Evolutionary conservation across 768 basidiomycete genomes (phyloP), one percentile per base, ranked within the genome.

Genomic region (Thelephora ganbajun): DNA sequence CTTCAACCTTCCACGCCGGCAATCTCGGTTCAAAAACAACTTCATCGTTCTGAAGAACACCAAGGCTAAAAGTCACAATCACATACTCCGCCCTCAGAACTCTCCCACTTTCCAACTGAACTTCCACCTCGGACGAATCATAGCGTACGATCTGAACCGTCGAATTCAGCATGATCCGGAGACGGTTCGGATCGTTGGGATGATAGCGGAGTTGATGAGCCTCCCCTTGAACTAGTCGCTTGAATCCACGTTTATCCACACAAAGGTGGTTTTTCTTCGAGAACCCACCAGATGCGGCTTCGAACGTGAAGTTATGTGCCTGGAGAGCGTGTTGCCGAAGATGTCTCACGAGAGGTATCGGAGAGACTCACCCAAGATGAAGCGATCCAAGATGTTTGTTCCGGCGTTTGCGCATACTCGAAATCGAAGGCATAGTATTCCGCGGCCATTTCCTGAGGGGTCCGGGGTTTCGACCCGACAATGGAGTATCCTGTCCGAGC

Each of bases 31-130:
- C 56, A 52, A 80, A 83, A 2, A 48, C 50, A 7, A 82, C 72
- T 49, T 80, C 78, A 36, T 70, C 65, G 45, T 79, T 65, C 61
- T 83, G 82, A 48, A 83, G 63, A 13, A 83, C 82, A 0, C 80
- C 80, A 3, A 79, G 55, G 51, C 79, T 81, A 61, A 83, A 83
- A 0, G 80, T 83, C 51, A 72, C 73, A 20, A 83, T 54, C 2
- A 71, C 77, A 55, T 79, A 75, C 48, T 80, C 72, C 14, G 70
- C 77, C 14, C 62, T 66, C 36, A 82, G 56, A 2, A 42, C 61
- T 41, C 64, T 53, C 2, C 74, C 76, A 48, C 66, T 57, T 2
- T 59, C 53, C 20, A 78, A 62, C 14, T 66, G 67, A 33, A 83
- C 71, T 0, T 61, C 63, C 13, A 77, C 76, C 3, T 69, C 63